A percentile compares a stretch with the other conserved stretches of the same genome.
phyloP scores from a whole-genome alignment of 2,329 filamentous ascomycete genomes.

The Fusarium sp. region DNA sequence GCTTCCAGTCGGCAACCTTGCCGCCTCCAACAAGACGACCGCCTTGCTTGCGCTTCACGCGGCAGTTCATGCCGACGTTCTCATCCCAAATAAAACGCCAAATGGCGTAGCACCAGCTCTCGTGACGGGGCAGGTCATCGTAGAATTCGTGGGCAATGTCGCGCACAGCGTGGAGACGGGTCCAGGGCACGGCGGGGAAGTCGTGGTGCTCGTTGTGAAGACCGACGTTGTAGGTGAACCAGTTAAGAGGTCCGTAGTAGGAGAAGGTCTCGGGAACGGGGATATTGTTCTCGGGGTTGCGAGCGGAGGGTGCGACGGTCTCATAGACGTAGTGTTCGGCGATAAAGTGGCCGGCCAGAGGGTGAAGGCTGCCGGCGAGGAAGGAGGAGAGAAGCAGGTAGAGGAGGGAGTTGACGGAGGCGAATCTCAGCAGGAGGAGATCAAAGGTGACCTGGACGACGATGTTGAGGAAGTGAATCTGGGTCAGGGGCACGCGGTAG shows the following conservation, averaged over 20 bases:
- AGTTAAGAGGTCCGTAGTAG: constrained; percentile 93
- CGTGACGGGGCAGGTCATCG: constrained; percentile 82
- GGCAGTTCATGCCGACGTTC: constrained; percentile 87
- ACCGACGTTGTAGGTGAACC: constrained; percentile 96
- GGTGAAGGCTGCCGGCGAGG: constrained; percentile 91
- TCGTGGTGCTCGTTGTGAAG: constrained; percentile 99
- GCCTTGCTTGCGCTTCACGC: constrained; percentile 90
- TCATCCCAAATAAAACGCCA: constrained; percentile 96
- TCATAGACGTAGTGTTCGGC: constrained; percentile 93
- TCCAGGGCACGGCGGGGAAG: constrained; percentile 97
- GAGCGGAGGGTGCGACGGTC: constrained; percentile 64
- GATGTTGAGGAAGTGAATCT: constrained; percentile 85
- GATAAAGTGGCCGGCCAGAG: constrained; percentile 97
- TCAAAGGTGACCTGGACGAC: constrained; percentile 81
- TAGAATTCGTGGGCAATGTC: constrained; percentile 91
- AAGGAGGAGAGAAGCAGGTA: constrained; percentile 93
- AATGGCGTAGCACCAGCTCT: constrained; percentile 91
- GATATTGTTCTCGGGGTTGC: constrained; percentile 66
- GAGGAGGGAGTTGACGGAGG: constrained; percentile 71
- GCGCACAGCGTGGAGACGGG: constrained; percentile 78
- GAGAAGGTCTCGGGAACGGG: constrained; percentile 92
- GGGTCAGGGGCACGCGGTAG: constrained; percentile 87
- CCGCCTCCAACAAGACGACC: constrained; percentile 66
- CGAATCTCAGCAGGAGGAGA: constrained; percentile 67
- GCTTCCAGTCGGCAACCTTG: constrained; percentile 64